Evolutionary conservation across 192 early-diverging fungal genomes (phyloP).

Genomic region (Coemansia umbellata): DNA sequence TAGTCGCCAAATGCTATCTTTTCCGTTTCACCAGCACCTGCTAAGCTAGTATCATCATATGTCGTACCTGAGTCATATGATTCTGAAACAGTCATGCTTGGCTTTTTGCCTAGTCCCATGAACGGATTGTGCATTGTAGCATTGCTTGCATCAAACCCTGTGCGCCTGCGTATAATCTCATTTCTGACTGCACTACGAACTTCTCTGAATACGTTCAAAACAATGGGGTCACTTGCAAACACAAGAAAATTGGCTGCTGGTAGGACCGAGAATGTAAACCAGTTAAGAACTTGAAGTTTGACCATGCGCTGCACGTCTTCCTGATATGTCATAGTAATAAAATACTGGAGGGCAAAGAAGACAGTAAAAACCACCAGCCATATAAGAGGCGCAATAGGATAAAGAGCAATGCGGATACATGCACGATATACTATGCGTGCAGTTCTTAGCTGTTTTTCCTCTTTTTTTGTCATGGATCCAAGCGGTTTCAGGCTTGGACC

Average conservation of each 20-base stretch:
- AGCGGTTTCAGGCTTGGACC: neutral
- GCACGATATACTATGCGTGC: constrained; percentile 29
- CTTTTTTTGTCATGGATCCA: constrained; percentile 12
- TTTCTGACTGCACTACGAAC: neutral
- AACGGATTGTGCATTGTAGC: neutral
- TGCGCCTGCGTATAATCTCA: neutral
- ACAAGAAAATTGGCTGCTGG: constrained; percentile 23
- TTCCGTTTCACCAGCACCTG: neutral
- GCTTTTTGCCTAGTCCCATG: neutral
- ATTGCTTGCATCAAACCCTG: neutral
- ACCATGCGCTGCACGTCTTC: constrained; percentile 6
- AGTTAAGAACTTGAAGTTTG: neutral
- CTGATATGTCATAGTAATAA: constrained; percentile 15
- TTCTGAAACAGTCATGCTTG: constrained; percentile 5
- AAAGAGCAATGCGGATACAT: constrained; percentile 38
- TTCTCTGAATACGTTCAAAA: constrained; percentile 15
- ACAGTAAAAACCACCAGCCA: constrained; percentile 14
- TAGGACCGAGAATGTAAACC: constrained; percentile 9
- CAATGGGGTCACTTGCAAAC: constrained; percentile 28
- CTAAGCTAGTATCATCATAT: neutral
- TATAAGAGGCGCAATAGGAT: constrained; percentile 20
- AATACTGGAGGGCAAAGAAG: constrained; percentile 23
- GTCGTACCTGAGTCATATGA: neutral
- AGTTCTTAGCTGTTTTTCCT: constrained; percentile 17
- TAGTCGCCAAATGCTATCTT: neutral